These are phyloP conservation scores for Glomus cerebriforme DNA, from an alignment of 192 early-diverging fungal species.

Conservation along the genomic window DNA sequence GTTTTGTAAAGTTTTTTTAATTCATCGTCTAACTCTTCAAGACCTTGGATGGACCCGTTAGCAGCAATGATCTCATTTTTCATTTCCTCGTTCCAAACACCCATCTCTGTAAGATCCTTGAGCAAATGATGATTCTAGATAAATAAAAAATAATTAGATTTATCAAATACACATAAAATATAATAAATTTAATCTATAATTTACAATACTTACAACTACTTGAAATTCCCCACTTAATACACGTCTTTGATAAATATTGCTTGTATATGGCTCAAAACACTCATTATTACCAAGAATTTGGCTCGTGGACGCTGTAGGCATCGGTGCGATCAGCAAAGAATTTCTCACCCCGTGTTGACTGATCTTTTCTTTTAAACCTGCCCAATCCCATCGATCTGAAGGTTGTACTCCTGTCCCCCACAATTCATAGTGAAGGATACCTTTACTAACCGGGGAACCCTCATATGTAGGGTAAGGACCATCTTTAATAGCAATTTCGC, in stretches of 20 bases:
- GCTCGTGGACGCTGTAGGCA: slow-evolving; percentile 96
- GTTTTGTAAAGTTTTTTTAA: slow-evolving; percentile 94
- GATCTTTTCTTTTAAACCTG: slow-evolving; percentile 73
- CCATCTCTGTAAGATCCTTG: no score
- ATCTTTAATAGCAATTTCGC: slow-evolving; percentile 78
- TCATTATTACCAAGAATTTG: slow-evolving; percentile 99
- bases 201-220: slow-evolving; percentile 59
- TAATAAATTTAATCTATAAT: no score
- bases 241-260: slow-evolving; percentile 95
- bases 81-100: slow-evolving; percentile 70
- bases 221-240: slow-evolving; percentile 98
- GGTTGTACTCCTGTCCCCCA: slow-evolving; percentile 71
- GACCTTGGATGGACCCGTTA: slow-evolving; percentile 82
- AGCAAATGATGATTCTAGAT: no score
- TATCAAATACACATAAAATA: no score
- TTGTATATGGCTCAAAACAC: slow-evolving; percentile 91
- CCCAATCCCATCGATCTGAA: slow-evolving; percentile 91
- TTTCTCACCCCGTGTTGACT: slow-evolving; percentile 86
- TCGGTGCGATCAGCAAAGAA: slow-evolving; percentile 94
- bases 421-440: slow-evolving; percentile 91
- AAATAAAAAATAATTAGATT: no score
- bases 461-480: slow-evolving; percentile 88
- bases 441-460: slow-evolving; percentile 85
- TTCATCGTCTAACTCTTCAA: slow-evolving; percentile 76
- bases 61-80: slow-evolving; percentile 95